Base-by-base conservation (phyloP, 2,329 filamentous ascomycete species). In the Colletotrichum sp. region DNA sequence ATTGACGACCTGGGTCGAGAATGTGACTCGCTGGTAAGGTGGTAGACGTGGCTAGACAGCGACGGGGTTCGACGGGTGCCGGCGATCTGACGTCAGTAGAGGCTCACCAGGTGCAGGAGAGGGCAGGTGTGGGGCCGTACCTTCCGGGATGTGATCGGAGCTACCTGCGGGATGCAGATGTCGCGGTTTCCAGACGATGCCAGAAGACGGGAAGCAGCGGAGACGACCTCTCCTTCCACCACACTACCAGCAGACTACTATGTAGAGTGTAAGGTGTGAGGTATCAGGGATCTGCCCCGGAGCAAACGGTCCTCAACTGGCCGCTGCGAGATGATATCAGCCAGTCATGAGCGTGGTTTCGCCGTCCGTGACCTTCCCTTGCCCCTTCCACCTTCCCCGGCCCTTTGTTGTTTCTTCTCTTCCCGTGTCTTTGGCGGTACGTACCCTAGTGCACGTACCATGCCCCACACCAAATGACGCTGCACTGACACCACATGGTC, bases 401-500 rank as follows among this genome's bases (percentile, higher is more conserved):
- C 43, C n/a, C 43, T 21, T 21, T 52, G 43, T 10, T 52, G 43
- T 21, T 52, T 52, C 43, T 6, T 52, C 43, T 52, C 43, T 1
- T 52, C 43, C 43, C 43, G 43, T 24, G 18, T 12, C 26, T 12
- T 2, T 9, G 13, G 32, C n/a, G 48, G 21, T 26, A 30, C 32
- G 18, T 21, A 30, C 24, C 26, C 0, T 9, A 12, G 32, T 28
- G 43, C 43, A 67, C 30, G 36, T 55, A 15, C 12, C n/a, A 9
- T n/a, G 70, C 24, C 63, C 73, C 73, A 67, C 70, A 64, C 9
- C n/a, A 57, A 75, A 73, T 75, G 73, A 73, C 70, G 70, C 67
- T 18, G 34, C 59, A n/a, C 65, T 75, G 73, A 75, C 73, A 75
- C 64, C 73, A 73, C 70, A 43, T 61, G 30, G 68, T 24, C 24